Conservation (phyloP, 495 filamentous ascomycete species). For the Astrothelium macrocarpum region DNA sequence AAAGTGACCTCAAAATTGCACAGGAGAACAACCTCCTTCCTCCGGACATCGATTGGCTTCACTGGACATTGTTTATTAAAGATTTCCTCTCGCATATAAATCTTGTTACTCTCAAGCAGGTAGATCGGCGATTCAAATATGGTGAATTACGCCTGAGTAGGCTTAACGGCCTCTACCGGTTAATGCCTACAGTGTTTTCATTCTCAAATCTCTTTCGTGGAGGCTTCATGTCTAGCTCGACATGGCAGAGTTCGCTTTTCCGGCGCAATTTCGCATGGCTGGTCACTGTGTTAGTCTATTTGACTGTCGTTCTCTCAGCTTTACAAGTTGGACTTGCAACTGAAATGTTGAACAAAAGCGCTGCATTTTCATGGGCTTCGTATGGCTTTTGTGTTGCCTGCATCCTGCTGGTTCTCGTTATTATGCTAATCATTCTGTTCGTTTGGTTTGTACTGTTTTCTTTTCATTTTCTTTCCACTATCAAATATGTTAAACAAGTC, state of each 20-base stretch:
- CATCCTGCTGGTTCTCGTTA: neutral
- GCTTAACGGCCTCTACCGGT: constrained; percentile 27
- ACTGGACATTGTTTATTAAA: neutral
- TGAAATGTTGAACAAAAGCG: constrained; percentile 28
- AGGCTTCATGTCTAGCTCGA: constrained; percentile 7
- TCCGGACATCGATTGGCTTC: neutral
- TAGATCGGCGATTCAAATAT: constrained; percentile 27
- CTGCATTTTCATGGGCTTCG: constrained; percentile 37
- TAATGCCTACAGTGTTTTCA: neutral
- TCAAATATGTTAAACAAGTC: neutral
- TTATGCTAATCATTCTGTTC: neutral
- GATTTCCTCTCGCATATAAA: neutral
- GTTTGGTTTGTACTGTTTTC: neutral
- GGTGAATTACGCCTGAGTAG: constrained; percentile 25
- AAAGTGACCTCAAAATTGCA: neutral
- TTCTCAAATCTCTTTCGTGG: neutral
- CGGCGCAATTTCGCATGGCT: constrained; percentile 41
- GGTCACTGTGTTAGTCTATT: constrained; percentile 37
- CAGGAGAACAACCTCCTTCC: neutral
- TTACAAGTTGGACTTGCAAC: constrained; percentile 51
- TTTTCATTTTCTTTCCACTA: neutral
- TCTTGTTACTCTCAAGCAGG: neutral
- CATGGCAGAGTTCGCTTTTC: constrained; percentile 28
- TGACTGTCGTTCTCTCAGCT: constrained; percentile 46
- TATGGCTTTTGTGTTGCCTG: constrained; percentile 47